Evolutionary conservation across 495 filamentous ascomycete species (phyloP).

Genomic region (Penicillium pancosmium): DNA sequence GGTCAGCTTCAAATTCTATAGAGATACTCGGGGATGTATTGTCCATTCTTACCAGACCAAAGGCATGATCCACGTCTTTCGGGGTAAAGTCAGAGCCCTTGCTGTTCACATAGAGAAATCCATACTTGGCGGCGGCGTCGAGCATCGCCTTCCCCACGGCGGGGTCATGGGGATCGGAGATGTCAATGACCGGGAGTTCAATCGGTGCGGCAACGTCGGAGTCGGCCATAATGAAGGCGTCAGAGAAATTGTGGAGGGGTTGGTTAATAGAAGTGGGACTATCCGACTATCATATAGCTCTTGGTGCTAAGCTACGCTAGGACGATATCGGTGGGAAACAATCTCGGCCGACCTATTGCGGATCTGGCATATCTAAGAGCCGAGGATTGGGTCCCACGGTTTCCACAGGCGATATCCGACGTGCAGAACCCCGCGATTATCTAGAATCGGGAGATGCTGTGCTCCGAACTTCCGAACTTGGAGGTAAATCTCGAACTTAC

Average conservation of each 20-base stretch:
- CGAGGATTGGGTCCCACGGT: conserved; percentile 3
- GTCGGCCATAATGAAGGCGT: conserved; percentile 15
- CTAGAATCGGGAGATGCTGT: neutral
- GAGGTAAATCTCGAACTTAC: too few species aligned
- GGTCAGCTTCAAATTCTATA: conserved; percentile 1
- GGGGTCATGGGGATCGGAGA: conserved; percentile 56
- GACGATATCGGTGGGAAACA: conserved; percentile 17
- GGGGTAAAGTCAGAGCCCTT: conserved; percentile 66
- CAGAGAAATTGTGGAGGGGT: neutral
- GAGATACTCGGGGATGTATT: conserved; percentile 17
- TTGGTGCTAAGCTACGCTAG: conserved; percentile 3
- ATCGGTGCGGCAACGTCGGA: conserved; percentile 44
- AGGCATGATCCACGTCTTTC: conserved; percentile 69
- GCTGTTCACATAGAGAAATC: conserved; percentile 87
- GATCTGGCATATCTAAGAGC: conserved; percentile 17
- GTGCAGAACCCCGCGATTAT: conserved; percentile 9
- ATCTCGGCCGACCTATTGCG: conserved; percentile 25
- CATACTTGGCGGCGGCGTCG: conserved; percentile 76
- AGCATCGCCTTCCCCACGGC: conserved; percentile 72
- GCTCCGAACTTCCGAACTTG: neutral
- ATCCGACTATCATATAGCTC: neutral
- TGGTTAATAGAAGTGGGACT: neutral
- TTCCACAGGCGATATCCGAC: conserved; percentile 26
- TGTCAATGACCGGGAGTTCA: conserved; percentile 78
- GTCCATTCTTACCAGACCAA: conserved; percentile 61